phyloP scores from a whole-genome alignment of 176 grass and related monocot genomes.

The Aegilops longissima region DNA sequence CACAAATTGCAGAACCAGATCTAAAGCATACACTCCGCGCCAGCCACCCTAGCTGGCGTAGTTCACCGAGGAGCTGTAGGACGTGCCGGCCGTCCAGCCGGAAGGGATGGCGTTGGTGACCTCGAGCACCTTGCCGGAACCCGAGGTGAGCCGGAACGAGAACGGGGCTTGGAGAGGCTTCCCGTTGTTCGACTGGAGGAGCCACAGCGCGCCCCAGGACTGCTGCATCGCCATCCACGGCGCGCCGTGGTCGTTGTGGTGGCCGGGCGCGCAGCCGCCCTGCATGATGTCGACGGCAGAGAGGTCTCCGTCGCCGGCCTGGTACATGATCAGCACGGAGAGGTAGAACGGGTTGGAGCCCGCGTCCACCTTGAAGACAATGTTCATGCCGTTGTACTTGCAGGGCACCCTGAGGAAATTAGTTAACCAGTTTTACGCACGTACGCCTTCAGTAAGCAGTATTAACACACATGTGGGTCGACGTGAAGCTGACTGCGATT shows the following conservation, averaged over 20 bases:
- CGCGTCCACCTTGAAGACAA: conserved; percentile 44
- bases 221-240: conserved; percentile 55
- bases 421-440: background rate
- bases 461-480: no score
- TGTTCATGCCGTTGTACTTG: conserved; percentile 31
- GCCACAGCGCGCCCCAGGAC: conserved; percentile 41
- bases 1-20: background rate
- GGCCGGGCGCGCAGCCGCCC: background rate
- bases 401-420: conserved; percentile 42
- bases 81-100: conserved; percentile 38
- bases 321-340: conserved; percentile 12
- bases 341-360: conserved; percentile 37
- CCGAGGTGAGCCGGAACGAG: conserved; percentile 45
- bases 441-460: background rate
- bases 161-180: conserved; percentile 43
- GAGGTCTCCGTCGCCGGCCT: conserved; percentile 15
- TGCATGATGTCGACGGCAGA: background rate
- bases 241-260: background rate
- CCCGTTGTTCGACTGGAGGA: conserved; percentile 39
- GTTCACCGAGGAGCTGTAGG: conserved; percentile 27
- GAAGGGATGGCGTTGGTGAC: conserved; percentile 45
- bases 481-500: background rate
- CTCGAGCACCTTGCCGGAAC: conserved; percentile 34
- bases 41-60: conserved; percentile 12
- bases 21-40: background rate